These are phyloP conservation scores for Fonsecaea monophora DNA, from an alignment of 2,329 filamentous ascomycete genomes.

Conservation along the genomic window DNA sequence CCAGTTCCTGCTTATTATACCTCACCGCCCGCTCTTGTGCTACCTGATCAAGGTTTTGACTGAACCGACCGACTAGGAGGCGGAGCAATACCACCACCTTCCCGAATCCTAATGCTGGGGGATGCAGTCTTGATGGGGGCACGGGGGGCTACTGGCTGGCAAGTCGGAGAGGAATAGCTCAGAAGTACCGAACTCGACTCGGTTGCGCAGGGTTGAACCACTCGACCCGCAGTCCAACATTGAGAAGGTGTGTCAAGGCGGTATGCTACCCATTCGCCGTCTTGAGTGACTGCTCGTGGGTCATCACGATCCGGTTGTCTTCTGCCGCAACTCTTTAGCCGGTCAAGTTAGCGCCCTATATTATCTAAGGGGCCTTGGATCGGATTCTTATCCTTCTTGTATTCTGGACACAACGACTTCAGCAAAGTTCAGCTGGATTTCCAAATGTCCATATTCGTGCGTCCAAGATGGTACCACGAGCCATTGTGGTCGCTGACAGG, in stretches of 20 bases:
- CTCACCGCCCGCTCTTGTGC: conserved; percentile 12
- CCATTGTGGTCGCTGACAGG: conserved; percentile 26
- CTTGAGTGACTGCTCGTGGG: neutral
- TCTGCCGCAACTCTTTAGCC: neutral
- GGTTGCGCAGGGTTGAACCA: neutral
- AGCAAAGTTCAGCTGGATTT: neutral
- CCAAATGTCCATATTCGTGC: conserved; percentile 15
- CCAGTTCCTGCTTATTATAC: conserved; percentile 7
- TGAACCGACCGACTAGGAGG: conserved; percentile 3
- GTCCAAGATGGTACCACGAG: conserved; percentile 24
- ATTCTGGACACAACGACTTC: conserved; percentile 1
- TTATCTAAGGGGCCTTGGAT: conserved; percentile 7
- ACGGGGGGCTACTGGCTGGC: neutral
- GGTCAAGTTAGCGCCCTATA: conserved; percentile 9
- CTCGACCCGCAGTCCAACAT: conserved; percentile 2
- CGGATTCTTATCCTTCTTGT: neutral
- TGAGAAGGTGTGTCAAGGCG: conserved; percentile 9
- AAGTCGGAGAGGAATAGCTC: neutral
- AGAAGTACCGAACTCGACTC: neutral
- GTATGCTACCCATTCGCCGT: conserved; percentile 10
- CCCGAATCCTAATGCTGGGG: neutral
- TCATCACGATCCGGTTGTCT: neutral
- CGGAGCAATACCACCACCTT: neutral
- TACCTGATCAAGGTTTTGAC: neutral
- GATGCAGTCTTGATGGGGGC: neutral